These are phyloP conservation scores for Karstenula rhodostoma DNA, from an alignment of 2,329 filamentous ascomycete genomes.

Conservation along the genomic window DNA sequence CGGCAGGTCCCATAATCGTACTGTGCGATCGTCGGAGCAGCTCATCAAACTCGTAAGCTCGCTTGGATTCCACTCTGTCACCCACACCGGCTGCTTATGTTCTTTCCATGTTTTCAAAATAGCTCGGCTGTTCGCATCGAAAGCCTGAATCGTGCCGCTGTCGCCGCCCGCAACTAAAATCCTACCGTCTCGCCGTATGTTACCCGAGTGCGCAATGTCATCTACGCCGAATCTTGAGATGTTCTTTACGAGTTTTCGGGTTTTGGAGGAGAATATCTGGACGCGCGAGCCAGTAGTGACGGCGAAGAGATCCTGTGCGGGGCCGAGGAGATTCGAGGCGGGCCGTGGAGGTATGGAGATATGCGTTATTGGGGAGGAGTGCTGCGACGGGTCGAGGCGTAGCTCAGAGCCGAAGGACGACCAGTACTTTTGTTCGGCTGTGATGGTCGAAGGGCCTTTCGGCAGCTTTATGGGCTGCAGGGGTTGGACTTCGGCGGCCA, in stretches of 20 bases:
- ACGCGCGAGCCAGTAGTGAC: slow-evolving; percentile 94
- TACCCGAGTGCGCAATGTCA: slow-evolving; percentile 87
- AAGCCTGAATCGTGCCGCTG: slow-evolving; percentile 90
- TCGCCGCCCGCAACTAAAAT: slow-evolving; percentile 93
- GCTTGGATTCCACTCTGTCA: slow-evolving; percentile 88
- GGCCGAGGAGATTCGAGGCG: slow-evolving; percentile 47
- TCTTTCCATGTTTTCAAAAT: slow-evolving; percentile 95
- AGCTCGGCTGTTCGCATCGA: slow-evolving; percentile 86
- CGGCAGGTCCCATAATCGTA: slow-evolving; percentile 92
- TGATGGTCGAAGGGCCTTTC: slow-evolving; percentile 80
- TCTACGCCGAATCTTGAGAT: slow-evolving; percentile 83
- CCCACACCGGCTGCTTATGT: slow-evolving; percentile 94
- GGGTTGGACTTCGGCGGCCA: slow-evolving; percentile 87
- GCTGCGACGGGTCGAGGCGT: slow-evolving; percentile 82
- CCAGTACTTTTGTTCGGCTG: slow-evolving; percentile 96
- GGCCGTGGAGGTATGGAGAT: slow-evolving; percentile 74
- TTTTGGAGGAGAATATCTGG: slow-evolving; percentile 92
- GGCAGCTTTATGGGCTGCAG: slow-evolving; percentile 84
- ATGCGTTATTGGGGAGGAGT: slow-evolving; percentile 87
- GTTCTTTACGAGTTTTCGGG: slow-evolving; percentile 89
- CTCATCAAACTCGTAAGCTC: slow-evolving; percentile 88
- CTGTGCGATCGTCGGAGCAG: slow-evolving; percentile 89
- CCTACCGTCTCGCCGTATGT: slow-evolving; percentile 86
- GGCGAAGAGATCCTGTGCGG: slow-evolving; percentile 75
- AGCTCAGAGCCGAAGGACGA: slow-evolving; percentile 91